Percentiles rank a stretch among this genome's conserved stretches.
phyloP scores from a whole-genome alignment of 768 basidiomycete genomes.

The Holtermannia corniformis region DNA sequence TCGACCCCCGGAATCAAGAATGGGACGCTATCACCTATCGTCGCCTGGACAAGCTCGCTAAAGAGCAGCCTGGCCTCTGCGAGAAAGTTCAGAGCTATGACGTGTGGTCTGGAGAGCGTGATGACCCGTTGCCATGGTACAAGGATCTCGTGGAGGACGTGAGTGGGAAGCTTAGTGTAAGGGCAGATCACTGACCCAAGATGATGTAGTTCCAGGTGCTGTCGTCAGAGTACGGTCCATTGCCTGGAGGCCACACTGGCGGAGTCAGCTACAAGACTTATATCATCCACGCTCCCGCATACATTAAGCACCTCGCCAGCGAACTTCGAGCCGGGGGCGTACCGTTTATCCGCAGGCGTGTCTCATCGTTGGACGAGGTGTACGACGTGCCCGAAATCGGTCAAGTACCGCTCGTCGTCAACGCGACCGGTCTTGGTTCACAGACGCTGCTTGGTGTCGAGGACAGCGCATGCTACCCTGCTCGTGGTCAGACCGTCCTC shows the following conservation, averaged over 20 bases:
- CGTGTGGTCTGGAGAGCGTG: slow-evolving; percentile 18
- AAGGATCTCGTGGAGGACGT: slow-evolving; percentile 25
- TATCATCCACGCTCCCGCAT: slow-evolving; percentile 50
- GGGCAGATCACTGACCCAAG: background rate
- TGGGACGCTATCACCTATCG: slow-evolving; percentile 28
- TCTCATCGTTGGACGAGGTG: slow-evolving; percentile 49
- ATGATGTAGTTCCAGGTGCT: background rate
- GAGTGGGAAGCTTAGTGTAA: slow-evolving; percentile 8
- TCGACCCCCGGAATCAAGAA: slow-evolving; percentile 6
- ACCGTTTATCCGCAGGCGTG: slow-evolving; percentile 44
- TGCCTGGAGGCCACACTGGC: slow-evolving; percentile 9
- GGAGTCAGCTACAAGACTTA: slow-evolving; percentile 49
- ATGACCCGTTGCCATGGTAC: slow-evolving; percentile 17
- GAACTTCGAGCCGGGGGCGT: slow-evolving; percentile 45
- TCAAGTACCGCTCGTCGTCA: slow-evolving; percentile 47
- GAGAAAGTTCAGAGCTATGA: slow-evolving; percentile 19
- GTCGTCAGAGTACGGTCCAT: slow-evolving; percentile 2
- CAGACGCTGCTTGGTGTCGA: slow-evolving; percentile 70
- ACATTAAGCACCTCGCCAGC: slow-evolving; percentile 49
- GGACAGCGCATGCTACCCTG: slow-evolving; percentile 60
- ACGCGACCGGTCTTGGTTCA: slow-evolving; percentile 56
- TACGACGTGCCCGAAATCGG: slow-evolving; percentile 41
- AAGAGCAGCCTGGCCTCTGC: slow-evolving; percentile 25
- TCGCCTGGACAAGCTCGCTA: slow-evolving; percentile 17
- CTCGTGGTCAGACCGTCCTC: slow-evolving; percentile 75